These are phyloP conservation scores for Teratosphaeria viscida DNA, from an alignment of 2,329 filamentous ascomycete species.

Conservation along the genomic window DNA sequence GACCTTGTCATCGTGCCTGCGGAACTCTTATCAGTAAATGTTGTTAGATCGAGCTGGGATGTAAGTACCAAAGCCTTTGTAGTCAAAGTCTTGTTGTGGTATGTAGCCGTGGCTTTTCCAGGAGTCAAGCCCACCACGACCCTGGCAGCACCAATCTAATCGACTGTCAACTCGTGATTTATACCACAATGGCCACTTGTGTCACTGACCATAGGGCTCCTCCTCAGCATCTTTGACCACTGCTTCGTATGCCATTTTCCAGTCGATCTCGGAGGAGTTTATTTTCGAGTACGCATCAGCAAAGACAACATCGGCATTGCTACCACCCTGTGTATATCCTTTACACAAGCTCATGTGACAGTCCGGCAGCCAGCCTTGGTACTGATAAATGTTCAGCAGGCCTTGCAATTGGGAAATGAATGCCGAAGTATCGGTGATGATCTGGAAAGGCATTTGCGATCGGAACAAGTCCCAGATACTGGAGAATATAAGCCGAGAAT, in stretches of 20 bases:
- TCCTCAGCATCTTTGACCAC: slow-evolving; percentile 58
- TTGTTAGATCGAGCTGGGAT: neutral
- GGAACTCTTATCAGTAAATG: slow-evolving; percentile 36
- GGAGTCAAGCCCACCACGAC: slow-evolving; percentile 57
- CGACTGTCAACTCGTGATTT: neutral
- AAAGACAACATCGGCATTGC: slow-evolving; percentile 60
- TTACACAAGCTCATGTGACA: slow-evolving; percentile 57
- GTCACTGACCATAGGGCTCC: slow-evolving; percentile 18
- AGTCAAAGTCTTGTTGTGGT: slow-evolving; percentile 34
- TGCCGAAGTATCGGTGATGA: slow-evolving; percentile 51
- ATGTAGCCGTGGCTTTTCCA: slow-evolving; percentile 58
- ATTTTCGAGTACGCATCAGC: slow-evolving; percentile 64
- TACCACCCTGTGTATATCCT: slow-evolving; percentile 58
- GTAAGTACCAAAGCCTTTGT: slow-evolving; percentile 34
- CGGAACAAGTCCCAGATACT: slow-evolving; percentile 54
- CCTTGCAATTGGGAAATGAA: slow-evolving; percentile 59
- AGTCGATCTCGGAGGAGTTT: slow-evolving; percentile 51
- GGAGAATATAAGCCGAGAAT: neutral
- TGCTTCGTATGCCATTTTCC: slow-evolving; percentile 51
- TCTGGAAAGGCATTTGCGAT: slow-evolving; percentile 54
- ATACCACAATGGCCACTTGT: neutral
- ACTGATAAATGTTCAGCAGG: slow-evolving; percentile 56
- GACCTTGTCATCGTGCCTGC: slow-evolving; percentile 45
- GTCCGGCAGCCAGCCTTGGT: slow-evolving; percentile 63
- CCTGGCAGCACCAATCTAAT: slow-evolving; percentile 48